Evolutionary conservation across 225 moss, liverwort and hornwort genomes (phyloP).

Genomic region (Polytrichum formosum): DNA sequence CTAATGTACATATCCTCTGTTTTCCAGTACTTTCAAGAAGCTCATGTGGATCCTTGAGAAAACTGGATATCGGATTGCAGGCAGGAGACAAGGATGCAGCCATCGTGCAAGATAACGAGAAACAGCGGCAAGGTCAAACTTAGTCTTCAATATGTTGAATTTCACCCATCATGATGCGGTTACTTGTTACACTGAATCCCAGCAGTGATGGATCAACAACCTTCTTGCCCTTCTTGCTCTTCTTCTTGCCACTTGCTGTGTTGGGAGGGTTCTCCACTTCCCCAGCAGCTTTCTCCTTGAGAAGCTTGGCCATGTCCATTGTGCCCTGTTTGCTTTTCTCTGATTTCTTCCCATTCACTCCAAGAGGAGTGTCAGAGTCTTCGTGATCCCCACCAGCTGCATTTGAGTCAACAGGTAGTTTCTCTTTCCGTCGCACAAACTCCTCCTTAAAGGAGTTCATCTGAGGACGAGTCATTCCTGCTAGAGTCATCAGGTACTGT

Average conservation of each 20-base stretch:
- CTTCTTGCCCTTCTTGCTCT: conserved; percentile 93
- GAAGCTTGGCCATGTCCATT: conserved; percentile 48
- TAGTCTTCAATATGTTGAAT: conserved; percentile 97
- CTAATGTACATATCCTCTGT: background rate
- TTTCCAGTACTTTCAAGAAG: background rate
- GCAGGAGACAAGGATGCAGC: background rate
- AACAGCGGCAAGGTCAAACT: background rate
- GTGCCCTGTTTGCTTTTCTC: conserved; percentile 38
- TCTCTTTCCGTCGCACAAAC: conserved; percentile 81
- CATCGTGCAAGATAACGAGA: background rate
- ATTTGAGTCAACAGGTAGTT: conserved; percentile 59
- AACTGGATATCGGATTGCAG: background rate
- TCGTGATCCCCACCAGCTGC: conserved; percentile 63
- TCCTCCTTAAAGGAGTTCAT: conserved; percentile 72
- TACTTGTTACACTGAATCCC: conserved; percentile 93
- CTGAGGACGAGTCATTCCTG: conserved; percentile 37
- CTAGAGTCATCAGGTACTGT: conserved; percentile 53
- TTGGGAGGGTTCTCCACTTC: conserved; percentile 28
- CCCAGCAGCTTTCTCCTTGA: conserved; percentile 36
- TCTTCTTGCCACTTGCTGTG: conserved; percentile 65
- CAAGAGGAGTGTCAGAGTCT: conserved; percentile 33
- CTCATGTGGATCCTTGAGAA: background rate
- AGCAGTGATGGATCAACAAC: conserved; percentile 90
- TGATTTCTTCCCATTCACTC: conserved; percentile 64
- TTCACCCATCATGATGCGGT: conserved; percentile 99